Evolutionary conservation across 176 grass and related monocot species (phyloP), one percentile per base, ranked within the genome.

Genomic region (Hordeum marinum): DNA sequence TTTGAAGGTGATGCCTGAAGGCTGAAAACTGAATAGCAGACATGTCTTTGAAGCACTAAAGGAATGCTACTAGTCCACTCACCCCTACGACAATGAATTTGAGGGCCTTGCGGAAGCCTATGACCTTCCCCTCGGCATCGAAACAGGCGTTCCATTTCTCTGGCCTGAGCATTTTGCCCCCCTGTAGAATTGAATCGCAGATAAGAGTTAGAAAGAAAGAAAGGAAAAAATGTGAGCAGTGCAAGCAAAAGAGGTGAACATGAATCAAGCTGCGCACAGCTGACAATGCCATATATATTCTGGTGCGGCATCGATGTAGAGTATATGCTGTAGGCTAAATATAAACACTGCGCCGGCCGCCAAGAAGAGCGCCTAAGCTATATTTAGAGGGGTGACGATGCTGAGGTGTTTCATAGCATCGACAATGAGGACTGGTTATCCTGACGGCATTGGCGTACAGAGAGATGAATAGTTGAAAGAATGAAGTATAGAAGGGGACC

Each of bases 1-100:
- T 13, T 69, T 35, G 12, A 68, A 37, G n/a, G 6, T 40, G n/a
- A 71, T 61, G 21, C 39, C 50, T 70, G 9, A 34, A 87, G 36
- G 52, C 20, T 18, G 43, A 60, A 43, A 42, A 80, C 43, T 36
- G 3, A 9, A 67, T 35, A 31, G 27, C 27, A 31, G 13, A 67
- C 31, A 36, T 3, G 29, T 68, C 63, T 61, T 6, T 14, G n/a
- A 83, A 17, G 29, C 62, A 75, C 14, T 0, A 71, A 89, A 78
- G 7, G 7, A 0, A 48, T 12, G 2, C 0, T 9, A 9, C 12
- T 20, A 45, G 58, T 43, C 12, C 73, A 84, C 89, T 90, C 92
- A 98, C 96, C 79, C 96, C 96, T 72, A 95, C 71, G 27, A 95
- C 59, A 82, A 98, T 96, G 89, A 98, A 92, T 48, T 96, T 98